Evolutionary conservation across 805 yeast species (phyloP).

Genomic region (Wickerhamomyces kurtzmanii): DNA sequence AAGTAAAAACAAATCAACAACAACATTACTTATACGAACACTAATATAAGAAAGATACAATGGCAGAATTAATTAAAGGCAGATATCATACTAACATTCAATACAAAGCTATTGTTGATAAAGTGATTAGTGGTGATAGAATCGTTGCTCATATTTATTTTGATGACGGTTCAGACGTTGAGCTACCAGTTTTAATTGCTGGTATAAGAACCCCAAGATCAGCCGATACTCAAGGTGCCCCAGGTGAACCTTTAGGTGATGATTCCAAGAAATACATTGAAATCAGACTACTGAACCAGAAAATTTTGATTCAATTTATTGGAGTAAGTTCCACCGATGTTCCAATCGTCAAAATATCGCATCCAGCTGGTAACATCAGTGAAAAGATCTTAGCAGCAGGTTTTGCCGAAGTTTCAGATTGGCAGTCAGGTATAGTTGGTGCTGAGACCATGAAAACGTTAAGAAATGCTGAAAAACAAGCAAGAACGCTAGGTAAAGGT

Average conservation of each 20-base stretch:
- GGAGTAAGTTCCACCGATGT: conserved; percentile 58
- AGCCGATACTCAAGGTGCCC: conserved; percentile 28
- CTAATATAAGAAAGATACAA: neutral
- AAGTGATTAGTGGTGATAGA: conserved; percentile 72
- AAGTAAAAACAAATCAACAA: too few species aligned
- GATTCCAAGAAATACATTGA: conserved; percentile 60
- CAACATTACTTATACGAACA: too few species aligned
- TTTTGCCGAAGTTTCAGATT: conserved; percentile 65
- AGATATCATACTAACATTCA: conserved; percentile 16
- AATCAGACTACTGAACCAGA: conserved; percentile 49
- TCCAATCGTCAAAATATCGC: conserved; percentile 46
- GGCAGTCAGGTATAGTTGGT: conserved; percentile 70
- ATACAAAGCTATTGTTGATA: conserved; percentile 52
- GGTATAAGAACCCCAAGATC: conserved; percentile 71
- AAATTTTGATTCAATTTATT: conserved; percentile 43
- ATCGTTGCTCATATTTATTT: conserved; percentile 48
- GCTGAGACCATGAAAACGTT: conserved; percentile 48
- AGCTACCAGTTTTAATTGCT: conserved; percentile 55
- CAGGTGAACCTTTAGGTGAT: conserved; percentile 53
- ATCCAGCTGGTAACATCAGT: conserved; percentile 73
- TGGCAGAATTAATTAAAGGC: conserved; percentile 12
- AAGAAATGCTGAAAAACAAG: conserved; percentile 56
- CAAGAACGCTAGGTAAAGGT: conserved; percentile 45
- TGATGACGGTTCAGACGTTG: conserved; percentile 39
- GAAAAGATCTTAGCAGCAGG: conserved; percentile 61